Conservation (phyloP, 2,329 filamentous ascomycete genomes). For the Penicillium vulpinum region DNA sequence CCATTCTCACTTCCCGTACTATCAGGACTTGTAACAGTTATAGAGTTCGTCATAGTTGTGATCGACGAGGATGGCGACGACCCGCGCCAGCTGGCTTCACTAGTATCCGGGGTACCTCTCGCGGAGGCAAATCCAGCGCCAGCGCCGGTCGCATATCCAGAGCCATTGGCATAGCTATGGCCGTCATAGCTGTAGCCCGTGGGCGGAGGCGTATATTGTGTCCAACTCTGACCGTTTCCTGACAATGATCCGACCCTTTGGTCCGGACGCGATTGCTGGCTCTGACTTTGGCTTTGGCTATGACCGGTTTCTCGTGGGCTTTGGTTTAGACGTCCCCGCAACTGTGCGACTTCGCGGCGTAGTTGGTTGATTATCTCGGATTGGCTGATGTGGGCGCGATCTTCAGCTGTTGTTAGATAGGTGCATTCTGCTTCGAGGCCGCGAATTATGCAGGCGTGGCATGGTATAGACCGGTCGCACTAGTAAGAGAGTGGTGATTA, state of each 20-base stretch:
- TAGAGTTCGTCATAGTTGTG: conserved; percentile 18
- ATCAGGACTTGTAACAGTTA: conserved; percentile 22
- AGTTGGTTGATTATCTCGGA: conserved; percentile 39
- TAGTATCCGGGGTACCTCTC: background rate
- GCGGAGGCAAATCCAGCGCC: background rate
- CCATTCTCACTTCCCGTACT: conserved; percentile 24
- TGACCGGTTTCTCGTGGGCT: conserved; percentile 1
- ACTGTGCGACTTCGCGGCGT: conserved; percentile 26
- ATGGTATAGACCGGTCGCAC: conserved; percentile 33
- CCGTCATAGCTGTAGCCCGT: background rate
- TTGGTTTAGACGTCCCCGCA: conserved; percentile 19
- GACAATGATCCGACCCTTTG: background rate
- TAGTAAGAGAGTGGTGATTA: conserved; percentile 1
- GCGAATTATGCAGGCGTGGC: conserved; percentile 28
- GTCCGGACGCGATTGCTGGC: background rate
- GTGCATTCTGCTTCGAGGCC: conserved; percentile 31
- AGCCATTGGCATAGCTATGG: background rate
- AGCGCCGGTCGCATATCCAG: background rate
- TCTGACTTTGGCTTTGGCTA: background rate
- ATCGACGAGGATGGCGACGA: conserved; percentile 22
- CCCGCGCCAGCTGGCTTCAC: conserved; percentile 18
- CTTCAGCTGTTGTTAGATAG: conserved; percentile 46
- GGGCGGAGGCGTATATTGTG: background rate
- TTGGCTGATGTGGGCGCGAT: conserved; percentile 65
- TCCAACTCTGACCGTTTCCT: background rate